These are phyloP conservation scores for Mycena galopus DNA, from an alignment of 768 basidiomycete species.

Conservation along the genomic window DNA sequence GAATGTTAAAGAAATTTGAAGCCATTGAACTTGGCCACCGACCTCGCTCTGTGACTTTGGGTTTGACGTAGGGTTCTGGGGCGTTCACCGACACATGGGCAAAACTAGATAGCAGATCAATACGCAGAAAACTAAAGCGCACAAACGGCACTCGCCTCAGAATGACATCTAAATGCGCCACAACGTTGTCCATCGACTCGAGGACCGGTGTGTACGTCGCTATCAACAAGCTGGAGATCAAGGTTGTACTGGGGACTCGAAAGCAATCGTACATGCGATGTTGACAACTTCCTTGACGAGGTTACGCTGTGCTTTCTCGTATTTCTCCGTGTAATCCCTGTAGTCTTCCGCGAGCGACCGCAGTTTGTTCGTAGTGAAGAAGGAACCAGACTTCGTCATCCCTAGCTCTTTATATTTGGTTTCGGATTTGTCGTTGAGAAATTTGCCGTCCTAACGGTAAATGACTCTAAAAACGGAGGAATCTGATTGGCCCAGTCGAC, in stretches of 20 bases:
- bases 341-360: conserved; percentile 82
- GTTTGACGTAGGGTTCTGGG: conserved; percentile 90
- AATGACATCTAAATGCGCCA: conserved; percentile 94
- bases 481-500: no score
- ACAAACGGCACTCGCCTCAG: conserved; percentile 69
- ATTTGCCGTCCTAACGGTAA: conserved; percentile 80
- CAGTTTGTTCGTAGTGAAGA: conserved; percentile 86
- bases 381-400: conserved; percentile 87
- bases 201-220: conserved; percentile 94
- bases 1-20: background rate
- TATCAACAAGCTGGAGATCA: conserved; percentile 45
- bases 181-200: conserved; percentile 83
- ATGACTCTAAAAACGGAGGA: background rate
- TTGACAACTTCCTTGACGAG: conserved; percentile 94
- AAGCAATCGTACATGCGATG: conserved; percentile 77
- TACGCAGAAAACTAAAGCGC: background rate
- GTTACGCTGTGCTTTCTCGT: conserved; percentile 80
- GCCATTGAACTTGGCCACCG: conserved; percentile 18
- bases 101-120: conserved; percentile 65
- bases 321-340: conserved; percentile 73
- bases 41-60: conserved; percentile 84
- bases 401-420: conserved; percentile 87
- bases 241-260: background rate
- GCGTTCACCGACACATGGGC: conserved; percentile 93
- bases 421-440: conserved; percentile 64